Conservation (phyloP, 352 stramenopile genomes). For the Peronosclerospora sorghi region DNA sequence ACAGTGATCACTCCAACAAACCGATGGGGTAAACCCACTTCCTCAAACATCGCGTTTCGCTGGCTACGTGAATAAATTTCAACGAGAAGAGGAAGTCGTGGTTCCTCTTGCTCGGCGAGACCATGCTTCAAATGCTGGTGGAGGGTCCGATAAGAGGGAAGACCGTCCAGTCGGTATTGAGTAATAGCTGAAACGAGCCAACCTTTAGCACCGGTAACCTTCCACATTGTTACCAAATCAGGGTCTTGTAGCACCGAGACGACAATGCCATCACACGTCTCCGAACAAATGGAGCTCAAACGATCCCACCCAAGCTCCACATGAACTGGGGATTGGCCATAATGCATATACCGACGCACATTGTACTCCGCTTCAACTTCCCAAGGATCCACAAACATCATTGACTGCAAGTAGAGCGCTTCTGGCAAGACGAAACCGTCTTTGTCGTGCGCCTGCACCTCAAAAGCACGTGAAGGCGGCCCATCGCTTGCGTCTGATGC, state of each 20-base stretch:
- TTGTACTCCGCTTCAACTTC: constrained; percentile 66
- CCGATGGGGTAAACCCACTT: constrained; percentile 61
- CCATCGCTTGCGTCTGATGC: constrained; percentile 6
- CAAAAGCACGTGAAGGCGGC: constrained; percentile 5
- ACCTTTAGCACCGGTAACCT: constrained; percentile 47
- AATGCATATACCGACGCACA: constrained; percentile 53
- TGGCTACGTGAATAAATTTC: constrained; percentile 63
- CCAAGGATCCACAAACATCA: constrained; percentile 81
- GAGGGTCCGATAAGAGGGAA: constrained; percentile 41
- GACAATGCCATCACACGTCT: constrained; percentile 55
- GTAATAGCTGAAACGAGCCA: constrained; percentile 79
- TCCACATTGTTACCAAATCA: constrained; percentile 66
- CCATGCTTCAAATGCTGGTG: constrained; percentile 26
- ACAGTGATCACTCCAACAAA: constrained; percentile 64
- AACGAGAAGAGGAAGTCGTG: constrained; percentile 38
- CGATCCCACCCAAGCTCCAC: constrained; percentile 72
- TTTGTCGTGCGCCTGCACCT: constrained; percentile 3
- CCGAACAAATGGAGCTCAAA: constrained; percentile 48
- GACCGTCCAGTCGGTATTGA: constrained; percentile 61
- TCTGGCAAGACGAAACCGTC: constrained; percentile 9
- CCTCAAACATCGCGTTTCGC: constrained; percentile 68
- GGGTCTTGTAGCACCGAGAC: constrained; percentile 45
- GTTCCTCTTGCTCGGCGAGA: constrained; percentile 30
- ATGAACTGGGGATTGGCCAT: constrained; percentile 25
- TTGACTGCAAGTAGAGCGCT: constrained; percentile 34